A percentile compares a stretch with the other conserved stretches of the same genome.
Conservation (phyloP, 495 filamentous ascomycete genomes). For the Podospora tetraspora region DNA sequence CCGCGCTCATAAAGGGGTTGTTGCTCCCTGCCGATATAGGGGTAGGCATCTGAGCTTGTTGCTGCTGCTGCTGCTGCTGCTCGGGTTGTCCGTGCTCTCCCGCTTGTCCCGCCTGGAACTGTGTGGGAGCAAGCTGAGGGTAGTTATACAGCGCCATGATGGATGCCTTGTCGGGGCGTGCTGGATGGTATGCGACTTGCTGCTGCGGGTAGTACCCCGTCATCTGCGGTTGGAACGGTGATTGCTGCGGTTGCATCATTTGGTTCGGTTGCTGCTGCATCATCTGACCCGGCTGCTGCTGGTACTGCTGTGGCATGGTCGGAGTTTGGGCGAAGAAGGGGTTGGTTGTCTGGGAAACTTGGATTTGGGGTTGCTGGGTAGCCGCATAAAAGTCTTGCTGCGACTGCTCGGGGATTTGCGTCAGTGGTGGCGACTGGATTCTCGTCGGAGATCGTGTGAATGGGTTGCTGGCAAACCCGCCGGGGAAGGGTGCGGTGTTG, state of each 20-base stretch:
- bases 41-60: slow-evolving; percentile 16
- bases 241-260: slow-evolving; percentile 25
- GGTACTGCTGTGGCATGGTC: slow-evolving; percentile 29
- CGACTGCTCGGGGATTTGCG: slow-evolving; percentile 47
- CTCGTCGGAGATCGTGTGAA: slow-evolving; percentile 44
- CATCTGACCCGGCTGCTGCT: slow-evolving; percentile 30
- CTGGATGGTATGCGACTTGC: slow-evolving; percentile 30
- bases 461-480: slow-evolving; percentile 36
- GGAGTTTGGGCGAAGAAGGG: slow-evolving; percentile 49
- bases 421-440: slow-evolving; percentile 40
- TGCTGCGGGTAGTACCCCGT: slow-evolving; percentile 21
- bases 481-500: slow-evolving; percentile 34
- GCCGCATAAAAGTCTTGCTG: slow-evolving; percentile 46
- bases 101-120: not conserved
- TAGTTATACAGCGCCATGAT: slow-evolving; percentile 87
- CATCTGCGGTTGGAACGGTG: slow-evolving; percentile 18
- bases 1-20: slow-evolving; percentile 43
- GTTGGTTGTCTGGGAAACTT: slow-evolving; percentile 39
- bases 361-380: slow-evolving; percentile 32
- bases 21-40: slow-evolving; percentile 34
- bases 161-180: slow-evolving; percentile 62
- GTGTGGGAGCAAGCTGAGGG: slow-evolving; percentile 59
- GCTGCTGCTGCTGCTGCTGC: slow-evolving; percentile 20
- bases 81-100: slow-evolving; percentile 19
- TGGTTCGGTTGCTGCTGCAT: slow-evolving; percentile 24